Evolutionary conservation across 176 grass and related monocot genomes (phyloP), one percentile per base, ranked within the genome.

Genomic region (Chloris gayana): DNA sequence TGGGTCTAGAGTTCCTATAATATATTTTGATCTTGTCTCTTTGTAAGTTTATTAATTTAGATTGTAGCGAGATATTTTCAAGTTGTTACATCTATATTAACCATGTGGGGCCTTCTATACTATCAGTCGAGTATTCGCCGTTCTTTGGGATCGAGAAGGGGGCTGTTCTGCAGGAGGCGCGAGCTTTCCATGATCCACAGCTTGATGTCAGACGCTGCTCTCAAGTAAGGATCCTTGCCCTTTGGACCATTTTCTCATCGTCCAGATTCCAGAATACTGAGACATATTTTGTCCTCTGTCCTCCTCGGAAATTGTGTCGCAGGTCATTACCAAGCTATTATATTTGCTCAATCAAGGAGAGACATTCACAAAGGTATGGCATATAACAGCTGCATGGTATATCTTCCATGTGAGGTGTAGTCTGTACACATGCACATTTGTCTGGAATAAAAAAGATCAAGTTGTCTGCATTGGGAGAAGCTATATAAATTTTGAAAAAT

Each of bases 311-410:
- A 76, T 67, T 58, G 86, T 82, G 56, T 86, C 72, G 24, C 84
- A 98, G 96, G 96, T 98, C 61, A 98, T 98, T 86, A 98, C 90
- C 70, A 98, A 98, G 78, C 79, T 98, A 59, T 79, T 98, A 42
- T 98, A 98, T 91, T 84, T 95, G 74, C 92, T 98, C 69, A 98
- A 98, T 83, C 96, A 98, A 95, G 96, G 96, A 80, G 96, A 98
- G 63, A 93, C 86, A 71, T 95, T 98, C 67, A 98, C 92, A 0
- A 91, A 91, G 92, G 96, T 98, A 79, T 37, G 64, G n/a, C 53
- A 49, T 45, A 32, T 9, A 34, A 35, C 11, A 34, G 60, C 39
- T 67, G 25, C 26, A 44, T 47, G 14, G 15, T 26, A 51, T 21
- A 66, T 21, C 63, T 15, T 65, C 62, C 60, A 17, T 30, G 5